These are phyloP conservation scores for Mortierella sp. DNA, from an alignment of 371 early-diverging fungal genomes.

Conservation along the genomic window DNA sequence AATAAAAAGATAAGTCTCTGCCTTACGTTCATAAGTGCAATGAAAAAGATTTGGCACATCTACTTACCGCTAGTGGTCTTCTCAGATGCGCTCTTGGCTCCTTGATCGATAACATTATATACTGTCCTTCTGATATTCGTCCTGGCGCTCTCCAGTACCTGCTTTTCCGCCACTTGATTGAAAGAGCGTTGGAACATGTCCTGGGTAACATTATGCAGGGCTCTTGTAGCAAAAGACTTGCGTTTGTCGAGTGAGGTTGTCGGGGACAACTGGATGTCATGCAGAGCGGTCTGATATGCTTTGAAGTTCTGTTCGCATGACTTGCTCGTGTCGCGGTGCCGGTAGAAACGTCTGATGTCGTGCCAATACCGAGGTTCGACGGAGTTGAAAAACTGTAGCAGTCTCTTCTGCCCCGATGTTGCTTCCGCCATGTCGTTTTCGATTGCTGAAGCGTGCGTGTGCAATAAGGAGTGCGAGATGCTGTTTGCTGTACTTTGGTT, in stretches of 20 bases:
- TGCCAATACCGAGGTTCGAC: not conserved
- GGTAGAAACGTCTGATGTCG: conserved; percentile 2
- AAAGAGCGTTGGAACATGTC: not conserved
- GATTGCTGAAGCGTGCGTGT: not conserved
- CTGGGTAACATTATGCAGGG: not conserved
- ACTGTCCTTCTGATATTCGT: not conserved
- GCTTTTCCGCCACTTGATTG: not conserved
- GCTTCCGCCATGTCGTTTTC: not conserved
- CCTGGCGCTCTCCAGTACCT: not conserved
- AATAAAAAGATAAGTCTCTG: not conserved
- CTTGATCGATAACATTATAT: not conserved
- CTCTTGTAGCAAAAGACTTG: not conserved
- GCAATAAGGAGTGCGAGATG: not conserved
- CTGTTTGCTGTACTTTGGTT: not conserved
- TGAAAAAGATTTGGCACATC: not conserved
- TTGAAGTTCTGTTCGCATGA: not conserved
- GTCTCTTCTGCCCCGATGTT: not conserved
- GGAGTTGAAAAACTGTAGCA: conserved; percentile 1
- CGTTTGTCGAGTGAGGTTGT: not conserved
- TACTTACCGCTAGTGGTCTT: not conserved
- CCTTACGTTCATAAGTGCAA: not conserved
- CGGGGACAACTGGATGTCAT: not conserved
- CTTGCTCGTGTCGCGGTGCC: not conserved
- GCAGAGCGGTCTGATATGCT: not conserved
- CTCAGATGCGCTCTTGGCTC: not conserved